Conservation (phyloP, 257 asterid species). For the Cynanchum wilfordii region DNA sequence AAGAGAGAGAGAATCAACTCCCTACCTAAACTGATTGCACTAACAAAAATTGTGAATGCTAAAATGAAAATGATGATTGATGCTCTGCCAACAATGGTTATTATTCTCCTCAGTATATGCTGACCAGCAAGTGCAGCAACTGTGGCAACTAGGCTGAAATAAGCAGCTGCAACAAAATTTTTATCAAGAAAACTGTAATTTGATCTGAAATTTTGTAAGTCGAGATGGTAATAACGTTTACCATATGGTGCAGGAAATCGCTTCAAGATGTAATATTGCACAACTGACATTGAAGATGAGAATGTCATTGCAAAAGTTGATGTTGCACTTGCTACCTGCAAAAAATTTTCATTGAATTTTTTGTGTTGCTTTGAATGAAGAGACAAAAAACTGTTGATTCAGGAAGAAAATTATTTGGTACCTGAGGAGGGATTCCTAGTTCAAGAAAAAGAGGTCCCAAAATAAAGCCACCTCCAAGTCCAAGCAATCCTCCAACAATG, state of each 20-base stretch:
- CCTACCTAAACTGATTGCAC: constrained; percentile 34
- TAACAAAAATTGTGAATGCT: constrained; percentile 32
- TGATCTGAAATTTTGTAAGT: neutral
- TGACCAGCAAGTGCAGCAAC: constrained; percentile 39
- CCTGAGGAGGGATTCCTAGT: constrained; percentile 42
- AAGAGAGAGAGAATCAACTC: too few species aligned
- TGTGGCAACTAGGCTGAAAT: constrained; percentile 31
- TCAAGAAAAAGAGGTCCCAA: constrained; percentile 35
- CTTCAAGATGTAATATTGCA: constrained; percentile 31
- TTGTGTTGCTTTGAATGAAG: too few species aligned
- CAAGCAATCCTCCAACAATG: constrained; percentile 36
- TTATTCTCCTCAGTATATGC: constrained; percentile 29
- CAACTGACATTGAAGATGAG: constrained; percentile 39
- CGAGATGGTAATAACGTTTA: neutral
- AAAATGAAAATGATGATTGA: constrained; percentile 36
- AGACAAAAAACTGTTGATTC: too few species aligned
- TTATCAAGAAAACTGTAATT: neutral
- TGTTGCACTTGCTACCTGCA: constrained; percentile 38
- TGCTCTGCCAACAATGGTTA: constrained; percentile 33
- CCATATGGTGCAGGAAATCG: constrained; percentile 41
- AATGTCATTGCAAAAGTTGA: constrained; percentile 39
- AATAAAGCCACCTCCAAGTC: constrained; percentile 38
- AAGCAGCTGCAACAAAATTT: constrained; percentile 21
- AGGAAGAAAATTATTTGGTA: neutral
- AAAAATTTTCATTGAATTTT: too few species aligned